Percentiles rank a stretch among this genome's conserved stretches.
Conservation (phyloP, 2,329 filamentous ascomycete species). For the Calonectria pseudoreteaudii region DNA sequence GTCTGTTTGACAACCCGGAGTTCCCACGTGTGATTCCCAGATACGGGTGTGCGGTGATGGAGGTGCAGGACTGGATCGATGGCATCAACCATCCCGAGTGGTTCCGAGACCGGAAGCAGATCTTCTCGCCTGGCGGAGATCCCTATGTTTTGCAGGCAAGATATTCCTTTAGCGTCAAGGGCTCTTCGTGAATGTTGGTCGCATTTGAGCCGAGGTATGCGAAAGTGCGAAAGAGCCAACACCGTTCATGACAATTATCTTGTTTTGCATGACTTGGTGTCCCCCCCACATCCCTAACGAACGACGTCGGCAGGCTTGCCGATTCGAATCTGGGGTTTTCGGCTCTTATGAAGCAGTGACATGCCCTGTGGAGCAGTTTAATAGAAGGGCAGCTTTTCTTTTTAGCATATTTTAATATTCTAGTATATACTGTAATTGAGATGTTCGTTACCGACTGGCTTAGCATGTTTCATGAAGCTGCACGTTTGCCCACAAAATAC, state of each 20-base stretch:
- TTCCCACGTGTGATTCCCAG: constrained; percentile 74
- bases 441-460: neutral
- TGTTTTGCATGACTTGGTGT: neutral
- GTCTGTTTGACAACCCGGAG: constrained; percentile 64
- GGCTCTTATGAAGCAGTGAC: neutral
- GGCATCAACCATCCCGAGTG: constrained; percentile 93
- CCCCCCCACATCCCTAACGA: too few relatives aligned
- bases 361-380: neutral
- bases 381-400: neutral
- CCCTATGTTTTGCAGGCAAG: constrained; percentile 73
- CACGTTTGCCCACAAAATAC: neutral
- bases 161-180: constrained; percentile 69
- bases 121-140: constrained; percentile 69
- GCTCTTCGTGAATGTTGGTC: constrained; percentile 12
- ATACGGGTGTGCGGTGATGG: constrained; percentile 90
- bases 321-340: neutral
- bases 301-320: neutral
- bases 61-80: constrained; percentile 95
- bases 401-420: neutral
- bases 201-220: neutral
- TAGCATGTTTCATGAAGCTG: neutral
- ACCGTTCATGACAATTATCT: neutral
- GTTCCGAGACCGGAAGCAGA: constrained; percentile 73
- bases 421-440: neutral
- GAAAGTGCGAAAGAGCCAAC: neutral